These are phyloP conservation scores for Penicillium argentinense DNA, from an alignment of 495 filamentous ascomycete genomes.

Conservation along the genomic window DNA sequence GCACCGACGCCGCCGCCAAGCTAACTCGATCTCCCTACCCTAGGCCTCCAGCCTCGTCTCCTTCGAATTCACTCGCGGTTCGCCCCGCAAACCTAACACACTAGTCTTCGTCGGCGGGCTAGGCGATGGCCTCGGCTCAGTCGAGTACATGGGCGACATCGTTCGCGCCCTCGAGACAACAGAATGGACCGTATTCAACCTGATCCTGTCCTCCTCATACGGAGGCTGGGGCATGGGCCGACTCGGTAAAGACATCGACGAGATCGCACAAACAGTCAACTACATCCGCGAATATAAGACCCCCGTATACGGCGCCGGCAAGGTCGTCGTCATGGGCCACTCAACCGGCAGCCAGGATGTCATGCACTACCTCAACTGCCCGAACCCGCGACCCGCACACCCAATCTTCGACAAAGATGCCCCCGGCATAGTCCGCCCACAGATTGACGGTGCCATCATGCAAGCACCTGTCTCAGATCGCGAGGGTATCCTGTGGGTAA, in stretches of 20 bases:
- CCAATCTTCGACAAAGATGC: slow-evolving; percentile 33
- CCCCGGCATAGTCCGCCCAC: slow-evolving; percentile 28
- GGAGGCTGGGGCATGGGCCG: slow-evolving; percentile 66
- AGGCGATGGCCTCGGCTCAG: slow-evolving; percentile 68
- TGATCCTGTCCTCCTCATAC: slow-evolving; percentile 60
- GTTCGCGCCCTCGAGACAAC: slow-evolving; percentile 50
- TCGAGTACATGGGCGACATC: slow-evolving; percentile 52
- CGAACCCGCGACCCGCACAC: slow-evolving; percentile 32
- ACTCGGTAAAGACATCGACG: slow-evolving; percentile 64
- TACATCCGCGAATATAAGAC: slow-evolving; percentile 55
- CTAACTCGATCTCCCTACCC: background rate
- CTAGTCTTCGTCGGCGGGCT: slow-evolving; percentile 44
- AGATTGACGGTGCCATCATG: slow-evolving; percentile 76
- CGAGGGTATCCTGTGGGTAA: slow-evolving; percentile 56
- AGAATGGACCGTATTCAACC: slow-evolving; percentile 57
- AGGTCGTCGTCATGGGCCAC: slow-evolving; percentile 63
- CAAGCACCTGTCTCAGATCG: slow-evolving; percentile 81
- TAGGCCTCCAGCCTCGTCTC: slow-evolving; percentile 24
- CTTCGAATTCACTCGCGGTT: slow-evolving; percentile 30
- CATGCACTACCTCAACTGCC: slow-evolving; percentile 63
- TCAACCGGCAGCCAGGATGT: slow-evolving; percentile 84
- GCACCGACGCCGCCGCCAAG: background rate
- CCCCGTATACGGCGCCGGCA: slow-evolving; percentile 23
- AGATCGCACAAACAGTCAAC: slow-evolving; percentile 63
- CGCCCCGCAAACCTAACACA: slow-evolving; percentile 24